phyloP scores from a whole-genome alignment of 352 stramenopile species.

The Pilasporangium apinafurcum region DNA sequence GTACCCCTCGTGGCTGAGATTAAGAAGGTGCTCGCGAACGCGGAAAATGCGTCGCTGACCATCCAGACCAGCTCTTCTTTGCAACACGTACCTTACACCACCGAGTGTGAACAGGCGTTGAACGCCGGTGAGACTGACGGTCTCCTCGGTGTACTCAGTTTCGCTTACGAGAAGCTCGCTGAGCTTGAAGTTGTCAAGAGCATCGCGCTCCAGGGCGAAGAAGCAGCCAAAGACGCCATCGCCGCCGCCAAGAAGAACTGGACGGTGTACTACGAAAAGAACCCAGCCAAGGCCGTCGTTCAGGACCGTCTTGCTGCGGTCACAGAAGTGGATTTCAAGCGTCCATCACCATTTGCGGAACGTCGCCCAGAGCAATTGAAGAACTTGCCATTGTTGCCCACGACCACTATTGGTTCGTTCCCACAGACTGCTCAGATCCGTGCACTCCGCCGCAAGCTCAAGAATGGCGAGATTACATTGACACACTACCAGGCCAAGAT shows the following conservation, averaged over 20 bases:
- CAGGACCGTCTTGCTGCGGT: conserved; percentile 53
- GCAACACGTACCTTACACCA: conserved; percentile 89
- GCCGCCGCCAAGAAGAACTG: conserved; percentile 58
- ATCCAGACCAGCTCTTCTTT: conserved; percentile 88
- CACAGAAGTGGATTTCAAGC: conserved; percentile 70
- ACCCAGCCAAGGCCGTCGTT: conserved; percentile 63
- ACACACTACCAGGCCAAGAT: conserved; percentile 82
- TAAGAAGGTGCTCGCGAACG: conserved; percentile 45
- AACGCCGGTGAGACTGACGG: conserved; percentile 69
- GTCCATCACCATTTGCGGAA: conserved; percentile 72
- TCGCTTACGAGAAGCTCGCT: conserved; percentile 87
- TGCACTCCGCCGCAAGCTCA: conserved; percentile 69
- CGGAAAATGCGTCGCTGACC: conserved; percentile 42
- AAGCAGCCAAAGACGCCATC: conserved; percentile 37
- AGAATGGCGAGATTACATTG: conserved; percentile 69
- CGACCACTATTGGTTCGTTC: conserved; percentile 93
- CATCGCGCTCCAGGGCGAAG: conserved; percentile 52
- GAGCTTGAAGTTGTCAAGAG: conserved; percentile 84
- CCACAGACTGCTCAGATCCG: conserved; percentile 90
- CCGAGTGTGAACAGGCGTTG: conserved; percentile 60
- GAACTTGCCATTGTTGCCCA: conserved; percentile 76
- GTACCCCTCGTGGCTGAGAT: conserved; percentile 45
- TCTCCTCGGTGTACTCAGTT: conserved; percentile 75
- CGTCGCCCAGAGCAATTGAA: conserved; percentile 69
- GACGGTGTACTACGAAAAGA: conserved; percentile 78